Evolutionary conservation across 192 early-diverging fungal species (phyloP), one percentile per base, ranked within the genome.

Genomic region (Coemansia sp.): DNA sequence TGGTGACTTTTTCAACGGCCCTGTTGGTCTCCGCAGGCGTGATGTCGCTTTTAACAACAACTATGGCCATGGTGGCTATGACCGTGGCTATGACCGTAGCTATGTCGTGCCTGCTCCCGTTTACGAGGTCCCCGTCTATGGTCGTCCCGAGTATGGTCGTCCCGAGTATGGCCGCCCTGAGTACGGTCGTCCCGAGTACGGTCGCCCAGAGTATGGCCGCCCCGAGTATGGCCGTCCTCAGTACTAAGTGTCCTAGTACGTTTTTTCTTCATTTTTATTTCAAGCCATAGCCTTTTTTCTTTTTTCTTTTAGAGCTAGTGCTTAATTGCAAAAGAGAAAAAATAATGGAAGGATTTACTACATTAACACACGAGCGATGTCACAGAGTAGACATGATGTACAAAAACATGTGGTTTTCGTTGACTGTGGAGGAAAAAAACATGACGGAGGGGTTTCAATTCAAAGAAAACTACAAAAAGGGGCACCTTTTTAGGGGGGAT

Each of bases 31-130:
- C 38, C 34, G 27, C 53, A 74, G 13, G 67, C 72, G 72, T n/a
- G 72, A 68, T 20, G 65, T 66, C 17, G 65, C 62, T 0, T 60
- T 74, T 32, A 74, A 74, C 71, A 74, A 74, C 71, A 74, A 74
- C 65, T 55, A 59, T 29, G 71, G 71, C 45, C 55, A 59, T 12
- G 20, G 27, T 20, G 66, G 67, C 22, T 51, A 62, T 44, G 69
- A 39, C 10, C 40, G 12, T 17, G 34, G 31, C 38, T 51, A 51
- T 20, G 55, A 58, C 55, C 36, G 61, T 27, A 15, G 42, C 42
- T 64, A 64, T 17, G 55, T 34, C 6, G 55, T 58, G 29, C 55
- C 55, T 58, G 55, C 55, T 58, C 31, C 55, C 15, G 55, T 58
- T 20, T 41, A 62, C 29, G 62, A 68, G 40, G 62, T 58, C 9